phyloP scores from a whole-genome alignment of 768 basidiomycete species.

The Collybia mongolica region DNA sequence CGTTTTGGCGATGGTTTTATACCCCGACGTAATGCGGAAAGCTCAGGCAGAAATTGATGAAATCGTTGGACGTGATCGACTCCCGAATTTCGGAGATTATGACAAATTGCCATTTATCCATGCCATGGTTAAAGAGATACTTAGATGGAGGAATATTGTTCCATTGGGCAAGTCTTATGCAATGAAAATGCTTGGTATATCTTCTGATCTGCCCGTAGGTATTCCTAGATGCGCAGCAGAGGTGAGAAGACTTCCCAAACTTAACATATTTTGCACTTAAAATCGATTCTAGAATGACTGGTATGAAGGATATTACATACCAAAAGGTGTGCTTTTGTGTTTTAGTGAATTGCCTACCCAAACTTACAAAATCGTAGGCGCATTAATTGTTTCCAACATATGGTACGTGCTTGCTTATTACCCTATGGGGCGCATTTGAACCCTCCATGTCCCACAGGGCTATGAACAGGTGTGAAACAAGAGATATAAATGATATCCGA shows the following conservation, averaged over 20 bases:
- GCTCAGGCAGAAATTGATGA: constrained; percentile 53
- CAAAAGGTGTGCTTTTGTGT: background rate
- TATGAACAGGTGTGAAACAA: background rate
- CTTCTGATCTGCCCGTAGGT: constrained; percentile 22
- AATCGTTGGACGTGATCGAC: constrained; percentile 34
- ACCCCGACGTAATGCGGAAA: constrained; percentile 45
- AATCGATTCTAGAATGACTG: background rate
- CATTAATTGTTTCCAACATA: background rate
- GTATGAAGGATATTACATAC: constrained; percentile 3
- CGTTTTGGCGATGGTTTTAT: constrained; percentile 48
- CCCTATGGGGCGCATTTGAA: no score
- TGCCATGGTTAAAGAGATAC: constrained; percentile 43
- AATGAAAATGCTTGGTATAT: background rate
- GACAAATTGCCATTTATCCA: constrained; percentile 47
- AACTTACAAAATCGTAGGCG: background rate
- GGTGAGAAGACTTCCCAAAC: constrained; percentile 9
- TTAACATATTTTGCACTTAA: constrained; percentile 35
- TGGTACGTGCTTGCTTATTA: no score
- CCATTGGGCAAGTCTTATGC: constrained; percentile 17
- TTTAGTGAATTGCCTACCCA: background rate
- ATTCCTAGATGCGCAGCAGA: constrained; percentile 26
- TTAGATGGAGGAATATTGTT: constrained; percentile 47
- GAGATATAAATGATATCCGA: background rate
- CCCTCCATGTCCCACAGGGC: background rate
- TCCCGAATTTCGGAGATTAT: constrained; percentile 39